Percentiles rank a stretch among this genome's conserved stretches.
These are phyloP conservation scores for Xerocomus tenax DNA, from an alignment of 1,284 basidiomycete genomes.

Conservation along the genomic window DNA sequence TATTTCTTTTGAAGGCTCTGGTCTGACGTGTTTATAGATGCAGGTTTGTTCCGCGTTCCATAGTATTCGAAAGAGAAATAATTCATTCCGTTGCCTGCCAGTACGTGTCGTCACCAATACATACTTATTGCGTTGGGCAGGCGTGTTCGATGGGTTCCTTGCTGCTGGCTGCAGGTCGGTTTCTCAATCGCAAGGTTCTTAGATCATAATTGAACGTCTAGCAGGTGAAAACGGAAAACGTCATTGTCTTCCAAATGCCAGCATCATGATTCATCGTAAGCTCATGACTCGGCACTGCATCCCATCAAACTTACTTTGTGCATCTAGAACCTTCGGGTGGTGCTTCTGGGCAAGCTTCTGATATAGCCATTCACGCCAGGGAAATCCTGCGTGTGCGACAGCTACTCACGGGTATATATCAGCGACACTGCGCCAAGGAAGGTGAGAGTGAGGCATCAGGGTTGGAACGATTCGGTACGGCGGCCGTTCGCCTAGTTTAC, in stretches of 20 bases:
- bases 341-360: slow-evolving; percentile 84
- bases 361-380: slow-evolving; percentile 89
- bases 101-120: slow-evolving; percentile 88
- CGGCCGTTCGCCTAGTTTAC: slow-evolving; percentile 7
- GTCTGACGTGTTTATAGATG: slow-evolving; percentile 47
- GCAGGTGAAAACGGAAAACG: slow-evolving; percentile 74
- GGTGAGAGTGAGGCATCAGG: slow-evolving; percentile 61
- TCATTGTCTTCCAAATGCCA: slow-evolving; percentile 82
- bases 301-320: slow-evolving; percentile 6
- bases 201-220: slow-evolving; percentile 10
- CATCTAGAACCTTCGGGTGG: slow-evolving; percentile 83
- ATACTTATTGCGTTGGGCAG: slow-evolving; percentile 89
- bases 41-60: slow-evolving; percentile 43
- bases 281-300: slow-evolving; percentile 17
- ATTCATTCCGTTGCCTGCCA: slow-evolving; percentile 31
- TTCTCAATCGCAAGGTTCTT: slow-evolving; percentile 5
- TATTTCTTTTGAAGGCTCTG: slow-evolving; percentile 8
- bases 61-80: slow-evolving; percentile 4
- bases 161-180: slow-evolving; percentile 69
- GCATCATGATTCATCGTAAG: slow-evolving; percentile 95
- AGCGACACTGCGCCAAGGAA: slow-evolving; percentile 61
- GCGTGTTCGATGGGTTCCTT: slow-evolving; percentile 92
- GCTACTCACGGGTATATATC: slow-evolving; percentile 77
- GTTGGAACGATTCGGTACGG: slow-evolving; percentile 69
- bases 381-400: slow-evolving; percentile 85